These are phyloP conservation scores for Ricinus communis DNA, from an alignment of 345 rosid species.

Conservation along the genomic window DNA sequence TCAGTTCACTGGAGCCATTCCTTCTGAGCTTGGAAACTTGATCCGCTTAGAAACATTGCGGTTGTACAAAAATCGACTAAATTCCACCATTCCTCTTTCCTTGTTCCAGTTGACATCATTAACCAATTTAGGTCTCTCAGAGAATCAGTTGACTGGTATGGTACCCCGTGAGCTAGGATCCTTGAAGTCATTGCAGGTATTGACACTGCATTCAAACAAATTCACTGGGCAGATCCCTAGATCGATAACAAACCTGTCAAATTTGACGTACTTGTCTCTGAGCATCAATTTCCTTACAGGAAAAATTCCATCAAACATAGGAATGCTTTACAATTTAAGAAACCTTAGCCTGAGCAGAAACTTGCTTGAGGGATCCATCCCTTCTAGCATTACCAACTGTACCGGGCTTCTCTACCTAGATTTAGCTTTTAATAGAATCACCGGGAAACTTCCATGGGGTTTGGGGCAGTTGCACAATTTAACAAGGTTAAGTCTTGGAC, in stretches of 20 bases:
- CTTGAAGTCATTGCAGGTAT: conserved; percentile 48
- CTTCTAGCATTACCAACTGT: conserved; percentile 69
- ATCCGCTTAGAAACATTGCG: conserved; percentile 44
- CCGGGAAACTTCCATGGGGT: conserved; percentile 63
- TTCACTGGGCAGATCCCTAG: conserved; percentile 61
- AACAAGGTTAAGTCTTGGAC: conserved; percentile 41
- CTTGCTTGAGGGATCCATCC: conserved; percentile 72
- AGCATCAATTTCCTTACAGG: conserved; percentile 63
- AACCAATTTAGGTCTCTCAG: conserved; percentile 59
- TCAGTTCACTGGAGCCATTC: conserved; percentile 60
- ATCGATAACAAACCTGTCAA: conserved; percentile 56
- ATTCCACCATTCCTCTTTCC: conserved; percentile 66
- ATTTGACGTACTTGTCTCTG: conserved; percentile 60
- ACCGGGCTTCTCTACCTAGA: conserved; percentile 44
- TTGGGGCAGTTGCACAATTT: conserved; percentile 56
- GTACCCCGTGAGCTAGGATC: conserved; percentile 54
- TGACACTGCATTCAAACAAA: conserved; percentile 70
- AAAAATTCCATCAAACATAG: conserved; percentile 56
- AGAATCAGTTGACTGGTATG: conserved; percentile 57
- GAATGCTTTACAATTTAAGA: conserved; percentile 58
- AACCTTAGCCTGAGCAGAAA: conserved; percentile 52
- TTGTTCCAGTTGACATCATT: conserved; percentile 53
- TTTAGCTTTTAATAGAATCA: conserved; percentile 41
- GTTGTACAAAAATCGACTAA: conserved; percentile 51
- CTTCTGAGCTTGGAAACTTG: conserved; percentile 66